These are phyloP conservation scores for Zizania palustris DNA, from an alignment of 202 grass and related monocot genomes.

Conservation along the genomic window DNA sequence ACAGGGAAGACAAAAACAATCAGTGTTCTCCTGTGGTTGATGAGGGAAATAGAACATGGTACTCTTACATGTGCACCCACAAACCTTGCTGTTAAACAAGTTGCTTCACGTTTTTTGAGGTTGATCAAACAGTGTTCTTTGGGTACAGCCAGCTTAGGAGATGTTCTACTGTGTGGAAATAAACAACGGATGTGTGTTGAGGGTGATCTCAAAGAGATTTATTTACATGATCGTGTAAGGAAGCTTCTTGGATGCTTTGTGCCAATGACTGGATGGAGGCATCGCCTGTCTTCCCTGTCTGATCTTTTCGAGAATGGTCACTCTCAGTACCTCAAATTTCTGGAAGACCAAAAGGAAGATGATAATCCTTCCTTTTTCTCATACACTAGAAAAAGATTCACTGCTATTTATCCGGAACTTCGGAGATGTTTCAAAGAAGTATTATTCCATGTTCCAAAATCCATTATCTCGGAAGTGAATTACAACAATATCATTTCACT, in stretches of 20 bases:
- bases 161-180: slow-evolving; percentile 63
- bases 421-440: slow-evolving; percentile 57
- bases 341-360: slow-evolving; percentile 28
- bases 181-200: slow-evolving; percentile 53
- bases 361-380: slow-evolving; percentile 39
- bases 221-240: slow-evolving; percentile 53
- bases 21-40: slow-evolving; percentile 53
- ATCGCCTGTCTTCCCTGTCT: slow-evolving; percentile 42
- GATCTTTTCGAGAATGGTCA: slow-evolving; percentile 52
- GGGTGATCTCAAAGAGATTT: slow-evolving; percentile 55
- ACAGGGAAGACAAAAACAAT: slow-evolving; percentile 77
- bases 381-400: slow-evolving; percentile 49
- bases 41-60: slow-evolving; percentile 46
- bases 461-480: slow-evolving; percentile 48
- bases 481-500: slow-evolving; percentile 47
- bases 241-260: slow-evolving; percentile 58
- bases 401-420: slow-evolving; percentile 14
- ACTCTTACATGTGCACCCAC: slow-evolving; percentile 70
- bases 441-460: slow-evolving; percentile 54
- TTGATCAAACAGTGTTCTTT: slow-evolving; percentile 43
- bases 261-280: slow-evolving; percentile 60
- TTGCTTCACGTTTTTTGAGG: slow-evolving; percentile 55
- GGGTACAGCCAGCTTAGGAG: slow-evolving; percentile 37
- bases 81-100: slow-evolving; percentile 70
- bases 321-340: slow-evolving; percentile 40